These are phyloP conservation scores for Aspergillus tubingensis DNA, from an alignment of 2,329 filamentous ascomycete species.

Conservation along the genomic window DNA sequence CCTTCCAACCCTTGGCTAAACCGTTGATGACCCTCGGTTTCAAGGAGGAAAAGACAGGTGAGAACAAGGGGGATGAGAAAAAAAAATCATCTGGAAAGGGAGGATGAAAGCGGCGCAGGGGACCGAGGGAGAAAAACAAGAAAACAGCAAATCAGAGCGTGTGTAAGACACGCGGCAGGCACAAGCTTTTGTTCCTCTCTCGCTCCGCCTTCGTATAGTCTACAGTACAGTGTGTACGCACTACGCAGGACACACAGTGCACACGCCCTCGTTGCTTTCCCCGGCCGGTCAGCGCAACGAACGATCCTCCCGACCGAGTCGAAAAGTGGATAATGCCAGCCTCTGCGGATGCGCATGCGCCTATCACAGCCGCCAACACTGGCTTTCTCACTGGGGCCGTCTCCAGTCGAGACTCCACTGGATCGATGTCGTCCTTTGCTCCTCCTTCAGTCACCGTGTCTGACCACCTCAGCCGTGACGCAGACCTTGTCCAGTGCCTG, in stretches of 20 bases:
- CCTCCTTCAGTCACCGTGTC: constrained; percentile 26
- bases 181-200: constrained; percentile 16
- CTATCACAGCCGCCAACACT: background rate
- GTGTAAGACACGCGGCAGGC: constrained; percentile 6
- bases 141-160: background rate
- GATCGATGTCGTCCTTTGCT: constrained; percentile 15
- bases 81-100: background rate
- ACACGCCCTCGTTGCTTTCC: constrained; percentile 14
- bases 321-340: constrained; percentile 14
- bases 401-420: constrained; percentile 20
- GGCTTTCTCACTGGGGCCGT: constrained; percentile 15
- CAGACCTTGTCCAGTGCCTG: constrained; percentile 8
- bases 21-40: background rate
- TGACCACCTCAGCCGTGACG: constrained; percentile 15
- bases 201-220: constrained; percentile 6
- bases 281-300: constrained; percentile 10
- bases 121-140: background rate
- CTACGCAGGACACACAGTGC: background rate
- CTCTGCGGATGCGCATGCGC: constrained; percentile 11
- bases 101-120: constrained; percentile 1
- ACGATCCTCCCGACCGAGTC: constrained; percentile 14
- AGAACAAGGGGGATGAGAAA: background rate
- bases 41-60: background rate
- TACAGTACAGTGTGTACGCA: constrained; percentile 1
- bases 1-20: background rate